Evolutionary conservation across 768 basidiomycete species (phyloP).

Genomic region (Leccinum disarticulatum): DNA sequence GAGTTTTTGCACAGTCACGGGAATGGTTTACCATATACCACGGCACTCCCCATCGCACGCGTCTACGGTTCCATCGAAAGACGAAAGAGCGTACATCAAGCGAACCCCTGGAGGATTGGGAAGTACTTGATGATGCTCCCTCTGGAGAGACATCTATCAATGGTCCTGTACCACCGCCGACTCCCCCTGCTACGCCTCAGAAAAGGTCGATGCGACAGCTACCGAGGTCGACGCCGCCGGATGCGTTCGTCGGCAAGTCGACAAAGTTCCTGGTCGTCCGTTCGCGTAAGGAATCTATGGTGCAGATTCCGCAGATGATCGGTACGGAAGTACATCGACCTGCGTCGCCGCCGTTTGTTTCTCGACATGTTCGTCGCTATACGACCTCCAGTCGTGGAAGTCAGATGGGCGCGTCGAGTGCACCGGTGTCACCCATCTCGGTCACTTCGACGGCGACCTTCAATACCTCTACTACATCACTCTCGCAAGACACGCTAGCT

Average conservation of each 20-base stretch:
- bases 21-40: slow-evolving; percentile 11
- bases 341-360: slow-evolving; percentile 35
- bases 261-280: slow-evolving; percentile 14
- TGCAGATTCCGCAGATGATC: slow-evolving; percentile 24
- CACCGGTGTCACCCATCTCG: slow-evolving; percentile 34
- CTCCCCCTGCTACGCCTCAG: slow-evolving; percentile 25
- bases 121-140: slow-evolving; percentile 30
- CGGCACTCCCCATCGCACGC: slow-evolving; percentile 29
- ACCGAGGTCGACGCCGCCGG: slow-evolving; percentile 8
- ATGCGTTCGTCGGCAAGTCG: slow-evolving; percentile 19
- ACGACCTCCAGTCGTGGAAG: slow-evolving; percentile 33
- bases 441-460: slow-evolving; percentile 29
- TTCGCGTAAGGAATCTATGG: slow-evolving; percentile 25
- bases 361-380: slow-evolving; percentile 34
- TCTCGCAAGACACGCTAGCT: slow-evolving; percentile 17
- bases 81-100: slow-evolving; percentile 36
- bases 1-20: no score
- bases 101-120: slow-evolving; percentile 35
- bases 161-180: slow-evolving; percentile 21
- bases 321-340: slow-evolving; percentile 21
- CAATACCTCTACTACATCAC: slow-evolving; percentile 19
- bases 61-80: slow-evolving; percentile 35
- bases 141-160: slow-evolving; percentile 28
- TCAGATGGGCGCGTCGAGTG: slow-evolving; percentile 31
- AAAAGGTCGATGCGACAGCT: slow-evolving; percentile 14